These are phyloP conservation scores for Melocanna baccifera DNA, from an alignment of 176 grass and related monocot genomes.

Conservation along the genomic window DNA sequence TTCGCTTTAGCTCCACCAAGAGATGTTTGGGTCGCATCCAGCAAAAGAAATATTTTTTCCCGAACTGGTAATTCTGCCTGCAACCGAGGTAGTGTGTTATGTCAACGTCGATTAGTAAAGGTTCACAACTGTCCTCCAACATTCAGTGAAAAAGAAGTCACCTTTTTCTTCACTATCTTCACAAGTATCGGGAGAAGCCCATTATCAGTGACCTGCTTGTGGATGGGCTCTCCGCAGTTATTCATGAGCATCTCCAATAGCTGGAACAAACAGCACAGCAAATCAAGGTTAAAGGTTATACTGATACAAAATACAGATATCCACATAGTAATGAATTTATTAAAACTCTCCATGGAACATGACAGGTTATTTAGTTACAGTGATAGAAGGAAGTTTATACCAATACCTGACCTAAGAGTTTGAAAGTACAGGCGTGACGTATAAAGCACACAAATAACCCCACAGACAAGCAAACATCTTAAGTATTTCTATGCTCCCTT, in stretches of 20 bases:
- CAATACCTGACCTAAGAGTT: not conserved
- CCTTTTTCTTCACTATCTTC: conserved; percentile 99
- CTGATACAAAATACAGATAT: not conserved
- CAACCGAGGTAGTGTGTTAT: conserved; percentile 1
- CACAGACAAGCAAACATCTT: conserved; percentile 5
- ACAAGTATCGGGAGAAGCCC: conserved; percentile 77
- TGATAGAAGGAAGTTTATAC: not conserved
- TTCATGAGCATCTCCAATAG: conserved; percentile 96
- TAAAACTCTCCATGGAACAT: not conserved
- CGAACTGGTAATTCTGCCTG: conserved; percentile 91
- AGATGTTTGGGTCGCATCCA: conserved; percentile 90
- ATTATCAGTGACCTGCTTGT: conserved; percentile 83
- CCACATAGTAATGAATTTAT: not conserved
- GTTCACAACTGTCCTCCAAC: conserved; percentile 11
- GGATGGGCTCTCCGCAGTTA: conserved; percentile 91
- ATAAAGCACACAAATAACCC: conserved; percentile 6
- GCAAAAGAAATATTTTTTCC: conserved; percentile 95
- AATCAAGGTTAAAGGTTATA: conserved; percentile 1
- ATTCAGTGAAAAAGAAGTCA: conserved; percentile 21
- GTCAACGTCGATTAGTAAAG: conserved; percentile 28
- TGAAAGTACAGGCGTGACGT: not conserved
- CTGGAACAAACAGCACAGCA: conserved; percentile 45
- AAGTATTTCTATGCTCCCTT: not conserved
- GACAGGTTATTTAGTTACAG: not conserved
- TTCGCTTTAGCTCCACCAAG: conserved; percentile 86